Percentiles rank a stretch among this genome's conserved stretches.
These are phyloP conservation scores for Acacia concinna DNA, from an alignment of 331 rosid genomes.

Conservation along the genomic window DNA sequence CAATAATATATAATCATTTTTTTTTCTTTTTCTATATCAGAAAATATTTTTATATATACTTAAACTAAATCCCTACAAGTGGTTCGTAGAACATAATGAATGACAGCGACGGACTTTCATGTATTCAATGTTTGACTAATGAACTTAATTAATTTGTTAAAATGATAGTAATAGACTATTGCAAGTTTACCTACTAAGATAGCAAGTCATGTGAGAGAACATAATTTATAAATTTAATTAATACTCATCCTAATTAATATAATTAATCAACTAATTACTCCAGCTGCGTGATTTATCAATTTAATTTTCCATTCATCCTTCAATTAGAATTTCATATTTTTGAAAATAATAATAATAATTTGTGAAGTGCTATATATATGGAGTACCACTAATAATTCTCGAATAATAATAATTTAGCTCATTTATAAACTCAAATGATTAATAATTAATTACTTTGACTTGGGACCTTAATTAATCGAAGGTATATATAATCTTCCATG, in stretches of 20 bases:
- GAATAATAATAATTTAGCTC: background rate
- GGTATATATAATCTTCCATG: conserved; percentile 4
- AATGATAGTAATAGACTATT: background rate
- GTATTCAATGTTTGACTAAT: conserved; percentile 16
- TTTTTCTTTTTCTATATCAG: background rate
- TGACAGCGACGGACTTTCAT: conserved; percentile 1
- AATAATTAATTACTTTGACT: conserved; percentile 2
- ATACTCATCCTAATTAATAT: background rate
- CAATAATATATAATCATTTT: background rate
- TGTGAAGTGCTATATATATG: background rate
- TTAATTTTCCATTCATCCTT: background rate
- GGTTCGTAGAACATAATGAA: conserved; percentile 1
- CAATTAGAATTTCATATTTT: background rate
- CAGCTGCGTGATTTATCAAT: background rate
- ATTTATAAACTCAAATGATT: background rate
- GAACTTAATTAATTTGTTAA: background rate
- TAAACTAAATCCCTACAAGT: background rate
- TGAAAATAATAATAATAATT: background rate
- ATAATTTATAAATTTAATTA: background rate
- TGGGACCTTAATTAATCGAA: conserved; percentile 3
- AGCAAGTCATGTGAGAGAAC: conserved; percentile 15
- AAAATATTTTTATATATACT: background rate
- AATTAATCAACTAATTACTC: background rate
- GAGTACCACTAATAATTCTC: too few relatives aligned
- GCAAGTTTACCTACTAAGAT: background rate